A percentile compares a stretch with the other conserved stretches of the same genome.
Evolutionary conservation across 2,329 filamentous ascomycete genomes (phyloP).

Genomic region (Trichoderma hamatum): DNA sequence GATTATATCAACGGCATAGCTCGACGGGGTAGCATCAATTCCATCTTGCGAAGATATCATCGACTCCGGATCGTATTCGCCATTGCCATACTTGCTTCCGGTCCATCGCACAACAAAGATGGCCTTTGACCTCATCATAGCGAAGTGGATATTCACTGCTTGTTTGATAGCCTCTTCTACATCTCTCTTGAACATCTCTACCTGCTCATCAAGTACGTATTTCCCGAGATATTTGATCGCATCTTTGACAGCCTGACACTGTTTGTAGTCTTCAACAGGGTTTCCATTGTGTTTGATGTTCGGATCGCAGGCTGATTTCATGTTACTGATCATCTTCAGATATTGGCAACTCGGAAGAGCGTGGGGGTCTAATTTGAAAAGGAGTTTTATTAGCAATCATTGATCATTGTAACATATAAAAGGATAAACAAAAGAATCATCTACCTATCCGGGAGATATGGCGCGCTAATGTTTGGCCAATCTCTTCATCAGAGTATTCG

Average conservation of each 20-base stretch:
- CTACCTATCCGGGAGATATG: not conserved
- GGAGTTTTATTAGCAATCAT: too few relatives aligned
- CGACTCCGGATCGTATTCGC: not conserved
- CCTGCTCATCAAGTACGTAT: too few relatives aligned
- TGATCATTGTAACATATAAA: too few relatives aligned
- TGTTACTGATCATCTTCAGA: not conserved
- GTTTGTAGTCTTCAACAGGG: not conserved
- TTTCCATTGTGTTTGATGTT: not conserved
- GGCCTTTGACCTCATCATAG: constrained; percentile 21
- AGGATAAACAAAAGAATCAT: too few relatives aligned
- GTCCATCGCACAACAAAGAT: not conserved
- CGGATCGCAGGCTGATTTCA: not conserved
- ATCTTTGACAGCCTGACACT: not conserved
- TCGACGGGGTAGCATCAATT: not conserved
- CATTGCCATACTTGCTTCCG: rapidly evolving
- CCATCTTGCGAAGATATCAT: not conserved
- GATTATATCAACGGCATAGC: not conserved
- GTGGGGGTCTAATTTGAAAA: not conserved
- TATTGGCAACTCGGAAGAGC: not conserved
- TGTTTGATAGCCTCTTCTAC: not conserved
- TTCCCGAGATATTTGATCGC: not conserved
- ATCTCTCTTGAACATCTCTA: not conserved
- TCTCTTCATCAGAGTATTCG: not conserved
- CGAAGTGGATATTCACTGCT: not conserved
- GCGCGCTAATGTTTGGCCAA: not conserved